Evolutionary conservation across 176 grass and related monocot species (phyloP), one percentile per base, ranked within the genome.

Genomic region (Avena sativa): DNA sequence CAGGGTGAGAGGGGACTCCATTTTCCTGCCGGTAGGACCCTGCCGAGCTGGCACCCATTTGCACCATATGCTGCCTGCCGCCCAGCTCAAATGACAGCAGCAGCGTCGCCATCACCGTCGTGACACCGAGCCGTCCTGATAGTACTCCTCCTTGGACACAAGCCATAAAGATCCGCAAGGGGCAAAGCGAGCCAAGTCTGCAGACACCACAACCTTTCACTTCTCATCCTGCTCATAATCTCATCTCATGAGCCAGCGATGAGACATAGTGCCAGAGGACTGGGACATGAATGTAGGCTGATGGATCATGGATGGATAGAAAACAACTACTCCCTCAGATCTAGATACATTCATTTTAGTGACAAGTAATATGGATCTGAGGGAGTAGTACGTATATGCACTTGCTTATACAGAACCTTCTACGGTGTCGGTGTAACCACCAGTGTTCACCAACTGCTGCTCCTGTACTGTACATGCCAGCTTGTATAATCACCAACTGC

Each of bases 41-140:
- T 55, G 82, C 77, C 72, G 78, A 88, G 86, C 86, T 91, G 90
- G 90, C 51, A 19, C 1, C 86, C 86, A 91, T 85, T 88, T 91
- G 85, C 67, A 3, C 44, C 83, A 86, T 76, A 11, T 61, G 63
- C 63, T 61, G 63, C 63, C 51, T 86, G 88, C 79, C 83, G 71
- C 62, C 62, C 28, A 28, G 6, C 52, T 19, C 48, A 86, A 83
- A 80, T 80, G 91, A 86, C 87, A 89, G 19, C 87, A 89, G 19
- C 32, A 15, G 19, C 20, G 83, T 89, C 86, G 74, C 38, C 59
- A 17, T 72, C 89, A 20, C 67, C 67, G 32, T 43, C 67, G 34
- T 69, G 6, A 8, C 28, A 36, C 28, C 55, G 55, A 57, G 16
- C 25, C 28, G 25, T 65, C 73, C 43, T 12, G 81, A 79, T 74